Percentiles rank a stretch among this genome's conserved stretches.
phyloP scores from a whole-genome alignment of 176 grass and related monocot species.

The Triticum dicoccoides region DNA sequence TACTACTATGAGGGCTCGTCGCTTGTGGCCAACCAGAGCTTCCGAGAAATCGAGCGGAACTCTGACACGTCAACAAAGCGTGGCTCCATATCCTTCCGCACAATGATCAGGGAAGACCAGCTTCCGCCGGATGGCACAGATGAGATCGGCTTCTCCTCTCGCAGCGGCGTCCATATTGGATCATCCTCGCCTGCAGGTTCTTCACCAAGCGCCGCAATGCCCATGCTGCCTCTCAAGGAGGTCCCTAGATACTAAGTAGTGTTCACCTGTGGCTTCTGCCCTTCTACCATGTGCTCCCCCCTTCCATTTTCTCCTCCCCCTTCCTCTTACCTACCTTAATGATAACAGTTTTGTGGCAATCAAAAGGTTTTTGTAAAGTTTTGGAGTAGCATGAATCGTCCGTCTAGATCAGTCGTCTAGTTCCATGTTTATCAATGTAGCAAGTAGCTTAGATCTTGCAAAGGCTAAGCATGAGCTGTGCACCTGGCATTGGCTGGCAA shows the following conservation, averaged over 20 bases:
- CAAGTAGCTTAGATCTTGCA: conserved; percentile 60
- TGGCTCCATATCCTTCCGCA: conserved; percentile 73
- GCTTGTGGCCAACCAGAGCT: conserved; percentile 70
- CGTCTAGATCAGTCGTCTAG: conserved; percentile 40
- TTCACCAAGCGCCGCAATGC: conserved; percentile 50
- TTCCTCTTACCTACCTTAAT: conserved; percentile 63
- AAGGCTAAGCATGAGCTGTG: conserved; percentile 30
- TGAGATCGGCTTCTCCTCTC: conserved; percentile 45
- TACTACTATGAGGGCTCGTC: conserved; percentile 76
- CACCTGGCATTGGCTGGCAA: conserved; percentile 48
- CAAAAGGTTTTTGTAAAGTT: conserved; percentile 98
- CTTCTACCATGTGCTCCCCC: conserved; percentile 35
- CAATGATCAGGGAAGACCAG: conserved; percentile 70
- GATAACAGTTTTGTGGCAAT: conserved; percentile 99
- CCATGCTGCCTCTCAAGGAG: conserved; percentile 88
- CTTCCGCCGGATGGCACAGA: conserved; percentile 40
- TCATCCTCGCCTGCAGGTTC: conserved; percentile 55
- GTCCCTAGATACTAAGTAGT: conserved; percentile 70
- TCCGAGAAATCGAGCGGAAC: conserved; percentile 62
- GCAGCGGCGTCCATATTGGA: conserved; percentile 44
- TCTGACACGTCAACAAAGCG: conserved; percentile 69
- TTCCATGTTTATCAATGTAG: conserved; percentile 50
- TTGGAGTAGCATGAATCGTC: conserved; percentile 49
- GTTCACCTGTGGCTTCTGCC: conserved; percentile 43
- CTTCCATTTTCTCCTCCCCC: conserved; percentile 22